phyloP scores from a whole-genome alignment of 2,329 filamentous ascomycete genomes.

The Pyrenophora graminea region DNA sequence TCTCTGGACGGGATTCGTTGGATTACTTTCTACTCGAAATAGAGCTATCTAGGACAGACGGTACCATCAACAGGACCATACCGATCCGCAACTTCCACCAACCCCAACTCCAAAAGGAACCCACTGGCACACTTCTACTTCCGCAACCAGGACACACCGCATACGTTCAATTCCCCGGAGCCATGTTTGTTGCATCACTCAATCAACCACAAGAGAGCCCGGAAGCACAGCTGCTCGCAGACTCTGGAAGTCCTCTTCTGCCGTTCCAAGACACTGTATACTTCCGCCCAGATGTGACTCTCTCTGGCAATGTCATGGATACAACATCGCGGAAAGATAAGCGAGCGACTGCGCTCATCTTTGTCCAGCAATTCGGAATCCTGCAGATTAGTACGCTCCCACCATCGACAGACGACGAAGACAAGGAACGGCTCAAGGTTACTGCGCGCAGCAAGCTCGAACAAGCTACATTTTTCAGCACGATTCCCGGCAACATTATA shows the following conservation, averaged over 20 bases:
- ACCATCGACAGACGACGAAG: slow-evolving; percentile 61
- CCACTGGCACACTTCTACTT: slow-evolving; percentile 65
- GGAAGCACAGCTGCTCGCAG: slow-evolving; percentile 70
- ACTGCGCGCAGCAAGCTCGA: slow-evolving; percentile 89
- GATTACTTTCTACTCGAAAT: slow-evolving; percentile 79
- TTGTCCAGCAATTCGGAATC: slow-evolving; percentile 63
- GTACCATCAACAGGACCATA: slow-evolving; percentile 67
- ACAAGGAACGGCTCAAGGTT: slow-evolving; percentile 55
- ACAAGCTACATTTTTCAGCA: slow-evolving; percentile 91
- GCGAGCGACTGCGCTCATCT: slow-evolving; percentile 54
- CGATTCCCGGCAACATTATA: slow-evolving; percentile 81
- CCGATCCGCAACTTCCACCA: slow-evolving; percentile 61
- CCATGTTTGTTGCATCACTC: slow-evolving; percentile 77
- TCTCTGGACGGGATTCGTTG: slow-evolving; percentile 39
- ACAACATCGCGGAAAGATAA: slow-evolving; percentile 45
- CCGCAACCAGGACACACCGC: slow-evolving; percentile 79
- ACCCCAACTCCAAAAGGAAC: slow-evolving; percentile 42
- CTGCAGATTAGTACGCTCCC: slow-evolving; percentile 59
- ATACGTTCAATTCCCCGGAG: slow-evolving; percentile 78
- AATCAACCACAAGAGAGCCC: slow-evolving; percentile 69
- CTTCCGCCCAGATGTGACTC: slow-evolving; percentile 62
- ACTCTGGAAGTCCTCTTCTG: slow-evolving; percentile 43
- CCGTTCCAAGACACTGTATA: slow-evolving; percentile 87
- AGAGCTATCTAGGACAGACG: slow-evolving; percentile 59
- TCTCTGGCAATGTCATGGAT: slow-evolving; percentile 58